Percentiles rank a stretch among this genome's conserved stretches.
Conservation (phyloP, 1,284 basidiomycete genomes). For the Trichosporon sp. region DNA sequence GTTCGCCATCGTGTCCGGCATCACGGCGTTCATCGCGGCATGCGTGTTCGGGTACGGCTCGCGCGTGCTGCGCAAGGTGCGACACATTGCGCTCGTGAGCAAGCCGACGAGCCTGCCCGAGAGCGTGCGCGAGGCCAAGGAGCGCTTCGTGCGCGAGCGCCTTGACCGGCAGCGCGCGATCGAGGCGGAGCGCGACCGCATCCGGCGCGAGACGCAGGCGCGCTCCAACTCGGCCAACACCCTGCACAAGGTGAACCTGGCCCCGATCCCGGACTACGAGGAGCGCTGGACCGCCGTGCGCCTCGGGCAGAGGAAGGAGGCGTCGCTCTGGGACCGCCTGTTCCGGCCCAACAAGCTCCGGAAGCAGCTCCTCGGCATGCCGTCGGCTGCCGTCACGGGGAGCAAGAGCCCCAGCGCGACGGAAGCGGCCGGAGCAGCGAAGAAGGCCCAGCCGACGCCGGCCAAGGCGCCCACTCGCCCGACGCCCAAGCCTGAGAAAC, state of each 20-base stretch:
- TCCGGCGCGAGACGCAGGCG: not conserved
- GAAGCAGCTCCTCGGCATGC: constrained; percentile 15
- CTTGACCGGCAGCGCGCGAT: constrained; percentile 7
- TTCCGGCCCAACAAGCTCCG: constrained; percentile 17
- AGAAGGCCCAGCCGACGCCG: not conserved
- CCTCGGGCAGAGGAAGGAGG: constrained; percentile 5
- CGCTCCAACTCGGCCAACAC: not conserved
- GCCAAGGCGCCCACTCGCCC: not conserved
- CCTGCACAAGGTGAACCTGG: not conserved
- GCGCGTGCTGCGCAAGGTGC: constrained; percentile 39
- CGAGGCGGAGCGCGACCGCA: constrained; percentile 8
- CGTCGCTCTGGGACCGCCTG: constrained; percentile 19
- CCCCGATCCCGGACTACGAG: constrained; percentile 19
- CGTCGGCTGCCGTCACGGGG: not conserved
- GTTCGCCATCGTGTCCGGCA: constrained; percentile 44
- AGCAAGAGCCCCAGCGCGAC: not conserved
- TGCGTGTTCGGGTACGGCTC: constrained; percentile 42
- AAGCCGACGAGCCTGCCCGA: constrained; percentile 12
- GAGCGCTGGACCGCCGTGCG: constrained; percentile 17
- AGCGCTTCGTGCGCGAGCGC: constrained; percentile 19
- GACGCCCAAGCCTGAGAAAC: not conserved
- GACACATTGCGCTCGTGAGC: constrained; percentile 38
- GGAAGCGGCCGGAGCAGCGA: not conserved
- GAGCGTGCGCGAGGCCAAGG: constrained; percentile 18
- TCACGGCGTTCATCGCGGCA: constrained; percentile 37